Conservation (phyloP, 768 basidiomycete species). For the Auriscalpium orientale region DNA sequence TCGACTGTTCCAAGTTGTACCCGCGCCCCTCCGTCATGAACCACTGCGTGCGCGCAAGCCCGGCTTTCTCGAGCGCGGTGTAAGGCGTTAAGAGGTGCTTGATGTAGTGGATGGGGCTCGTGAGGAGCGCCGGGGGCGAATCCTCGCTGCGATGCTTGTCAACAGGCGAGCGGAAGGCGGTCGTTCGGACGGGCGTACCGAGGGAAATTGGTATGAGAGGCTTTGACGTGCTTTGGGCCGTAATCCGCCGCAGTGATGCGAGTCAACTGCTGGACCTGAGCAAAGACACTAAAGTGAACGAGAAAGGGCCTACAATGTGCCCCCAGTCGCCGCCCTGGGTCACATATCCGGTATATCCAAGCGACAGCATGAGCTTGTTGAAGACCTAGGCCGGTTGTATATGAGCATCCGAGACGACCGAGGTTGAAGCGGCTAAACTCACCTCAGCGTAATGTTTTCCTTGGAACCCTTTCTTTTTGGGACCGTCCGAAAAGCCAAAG, state of each 20-base stretch:
- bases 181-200: conserved; percentile 12
- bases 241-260: conserved; percentile 18
- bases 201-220: conserved; percentile 27
- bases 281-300: neutral
- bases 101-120: conserved; percentile 23
- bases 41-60: conserved; percentile 22
- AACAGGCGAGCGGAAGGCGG: neutral
- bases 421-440: neutral
- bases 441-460: conserved; percentile 19
- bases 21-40: conserved; percentile 27
- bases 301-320: conserved; percentile 17
- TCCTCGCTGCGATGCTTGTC: conserved; percentile 13
- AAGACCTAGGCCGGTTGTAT: neutral
- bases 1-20: conserved; percentile 31
- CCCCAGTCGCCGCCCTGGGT: conserved; percentile 14
- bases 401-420: conserved; percentile 14
- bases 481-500: conserved; percentile 20
- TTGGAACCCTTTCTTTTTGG: conserved; percentile 17
- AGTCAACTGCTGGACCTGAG: conserved; percentile 17
- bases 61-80: conserved; percentile 29
- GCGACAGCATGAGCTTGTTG: neutral
- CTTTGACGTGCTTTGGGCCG: conserved; percentile 23
- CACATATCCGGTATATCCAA: conserved; percentile 2
- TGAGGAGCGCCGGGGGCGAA: conserved; percentile 16
- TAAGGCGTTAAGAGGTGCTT: conserved; percentile 24